Percentiles rank a stretch among this genome's conserved stretches.
phyloP scores from a whole-genome alignment of 306 rosid species.

The Hippophae tibetana region DNA sequence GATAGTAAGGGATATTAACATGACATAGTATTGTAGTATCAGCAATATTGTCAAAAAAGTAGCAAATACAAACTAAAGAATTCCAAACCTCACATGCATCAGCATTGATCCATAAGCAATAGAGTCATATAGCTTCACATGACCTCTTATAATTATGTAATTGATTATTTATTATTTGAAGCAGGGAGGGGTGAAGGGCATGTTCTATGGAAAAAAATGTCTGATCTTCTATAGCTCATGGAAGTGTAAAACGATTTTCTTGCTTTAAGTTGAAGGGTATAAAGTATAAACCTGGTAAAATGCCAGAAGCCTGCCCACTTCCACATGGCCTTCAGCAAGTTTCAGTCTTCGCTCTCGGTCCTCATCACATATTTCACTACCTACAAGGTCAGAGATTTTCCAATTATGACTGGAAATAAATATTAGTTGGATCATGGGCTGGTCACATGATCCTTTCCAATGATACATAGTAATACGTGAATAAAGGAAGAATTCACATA shows the following conservation, averaged over 20 bases:
- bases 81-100: background rate
- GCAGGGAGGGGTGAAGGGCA: too few relatives aligned
- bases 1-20: conserved; percentile 1
- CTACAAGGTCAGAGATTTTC: conserved; percentile 34
- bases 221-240: background rate
- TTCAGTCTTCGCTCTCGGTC: conserved; percentile 55
- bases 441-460: too few relatives aligned
- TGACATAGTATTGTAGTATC: background rate
- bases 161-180: too few relatives aligned
- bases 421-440: background rate
- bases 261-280: conserved; percentile 7
- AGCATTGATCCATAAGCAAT: background rate
- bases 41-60: conserved; percentile 1
- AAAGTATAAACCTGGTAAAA: conserved; percentile 70
- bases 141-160: too few relatives aligned
- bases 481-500: too few relatives aligned
- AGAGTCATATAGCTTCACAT: background rate
- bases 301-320: conserved; percentile 89
- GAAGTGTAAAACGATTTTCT: background rate
- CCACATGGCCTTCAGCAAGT: conserved; percentile 85
- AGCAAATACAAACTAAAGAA: conserved; percentile 5
- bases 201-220: background rate
- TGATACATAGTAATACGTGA: too few relatives aligned
- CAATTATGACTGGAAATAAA: conserved; percentile 9
- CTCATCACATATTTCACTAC: conserved; percentile 32